Percentiles rank a stretch among this genome's conserved stretches.
phyloP scores from a whole-genome alignment of 179 eudicot species.

The Nepenthes alata region DNA sequence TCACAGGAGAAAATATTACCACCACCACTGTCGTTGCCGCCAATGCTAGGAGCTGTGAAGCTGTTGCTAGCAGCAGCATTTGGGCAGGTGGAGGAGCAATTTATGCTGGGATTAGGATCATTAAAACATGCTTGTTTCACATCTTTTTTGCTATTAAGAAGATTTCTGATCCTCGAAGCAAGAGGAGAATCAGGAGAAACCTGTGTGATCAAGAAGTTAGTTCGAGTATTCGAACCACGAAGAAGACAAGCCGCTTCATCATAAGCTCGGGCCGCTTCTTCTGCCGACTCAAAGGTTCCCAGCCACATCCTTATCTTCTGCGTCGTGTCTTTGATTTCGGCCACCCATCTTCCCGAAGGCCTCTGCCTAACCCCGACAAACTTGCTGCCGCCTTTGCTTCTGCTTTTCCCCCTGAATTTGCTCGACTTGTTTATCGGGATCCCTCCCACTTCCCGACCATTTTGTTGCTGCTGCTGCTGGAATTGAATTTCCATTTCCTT shows the following conservation, averaged over 20 bases:
- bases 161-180: constrained; percentile 58
- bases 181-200: constrained; percentile 62
- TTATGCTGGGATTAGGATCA: not conserved
- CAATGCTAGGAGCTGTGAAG: not conserved
- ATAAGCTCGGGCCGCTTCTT: constrained; percentile 81
- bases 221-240: constrained; percentile 66
- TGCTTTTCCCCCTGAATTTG: constrained; percentile 33
- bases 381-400: constrained; percentile 28
- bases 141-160: constrained; percentile 45
- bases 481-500: not conserved
- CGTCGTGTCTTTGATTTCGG: constrained; percentile 84
- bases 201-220: constrained; percentile 50
- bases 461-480: not conserved
- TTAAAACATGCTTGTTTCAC: constrained; percentile 8
- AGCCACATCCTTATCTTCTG: constrained; percentile 95
- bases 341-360: constrained; percentile 93
- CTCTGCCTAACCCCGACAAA: constrained; percentile 92
- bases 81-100: not conserved
- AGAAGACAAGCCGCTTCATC: constrained; percentile 85
- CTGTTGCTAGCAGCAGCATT: not conserved
- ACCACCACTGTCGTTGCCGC: constrained; percentile 6
- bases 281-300: constrained; percentile 81
- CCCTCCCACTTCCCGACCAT: not conserved
- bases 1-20: constrained; percentile 4
- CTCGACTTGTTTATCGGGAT: constrained; percentile 3